Conservation (phyloP, 1,284 basidiomycete species). For the Peniophora sp. region DNA sequence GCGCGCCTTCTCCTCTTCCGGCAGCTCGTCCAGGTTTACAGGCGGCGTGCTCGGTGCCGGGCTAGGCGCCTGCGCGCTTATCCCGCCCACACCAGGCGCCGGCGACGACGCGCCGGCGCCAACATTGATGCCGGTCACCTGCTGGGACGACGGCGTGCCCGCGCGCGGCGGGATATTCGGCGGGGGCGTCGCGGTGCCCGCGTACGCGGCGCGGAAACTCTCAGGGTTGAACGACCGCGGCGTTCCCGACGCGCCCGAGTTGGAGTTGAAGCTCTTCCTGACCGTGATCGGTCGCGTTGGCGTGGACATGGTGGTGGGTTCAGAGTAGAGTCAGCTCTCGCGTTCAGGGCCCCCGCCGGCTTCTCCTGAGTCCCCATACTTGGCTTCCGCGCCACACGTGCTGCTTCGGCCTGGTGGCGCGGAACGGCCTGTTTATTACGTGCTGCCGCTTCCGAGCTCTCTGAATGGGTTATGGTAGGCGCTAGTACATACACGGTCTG, state of each 20-base stretch:
- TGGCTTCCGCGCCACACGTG: no score
- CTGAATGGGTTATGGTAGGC: no score
- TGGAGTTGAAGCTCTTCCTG: slow-evolving; percentile 16
- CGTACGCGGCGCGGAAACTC: slow-evolving; percentile 54
- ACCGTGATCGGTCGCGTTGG: slow-evolving; percentile 47
- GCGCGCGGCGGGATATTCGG: slow-evolving; percentile 55
- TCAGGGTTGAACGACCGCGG: slow-evolving; percentile 12
- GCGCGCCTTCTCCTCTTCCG: slow-evolving; percentile 78
- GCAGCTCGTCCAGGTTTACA: slow-evolving; percentile 41
- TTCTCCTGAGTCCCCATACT: no score
- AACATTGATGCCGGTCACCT: slow-evolving; percentile 7
- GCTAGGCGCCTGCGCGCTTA: slow-evolving; percentile 22
- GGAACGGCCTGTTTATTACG: no score
- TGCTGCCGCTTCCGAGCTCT: no score
- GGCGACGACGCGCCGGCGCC: slow-evolving; percentile 12
- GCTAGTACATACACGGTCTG: no score
- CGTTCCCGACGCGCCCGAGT: no score
- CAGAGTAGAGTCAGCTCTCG: no score
- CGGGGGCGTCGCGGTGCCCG: slow-evolving; percentile 46
- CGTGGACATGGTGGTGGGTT: slow-evolving; percentile 33
- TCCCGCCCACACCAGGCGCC: slow-evolving; percentile 21
- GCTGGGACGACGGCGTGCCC: slow-evolving; percentile 20
- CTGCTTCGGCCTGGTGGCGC: no score
- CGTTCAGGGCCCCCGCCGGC: no score
- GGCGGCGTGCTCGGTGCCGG: slow-evolving; percentile 20